Evolutionary conservation across 2,329 filamentous ascomycete genomes (phyloP).

Genomic region (Pseudocercospora crystallina): DNA sequence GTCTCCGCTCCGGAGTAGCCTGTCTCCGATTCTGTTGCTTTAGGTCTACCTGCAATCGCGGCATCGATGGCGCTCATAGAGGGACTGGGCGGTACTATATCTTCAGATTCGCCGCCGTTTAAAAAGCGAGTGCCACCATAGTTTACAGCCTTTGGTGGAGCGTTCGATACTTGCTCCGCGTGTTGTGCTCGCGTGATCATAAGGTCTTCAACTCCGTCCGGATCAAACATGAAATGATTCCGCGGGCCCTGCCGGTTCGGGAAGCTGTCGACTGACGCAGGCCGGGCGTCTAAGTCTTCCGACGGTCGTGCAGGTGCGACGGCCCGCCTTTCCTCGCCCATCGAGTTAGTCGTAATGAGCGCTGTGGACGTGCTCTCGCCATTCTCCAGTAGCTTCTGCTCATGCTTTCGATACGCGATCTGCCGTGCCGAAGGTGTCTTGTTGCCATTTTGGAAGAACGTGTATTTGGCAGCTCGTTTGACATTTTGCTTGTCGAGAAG

Average conservation of each 20-base stretch:
- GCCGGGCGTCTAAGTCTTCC: slow-evolving; percentile 65
- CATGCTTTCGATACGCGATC: slow-evolving; percentile 53
- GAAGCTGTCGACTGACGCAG: slow-evolving; percentile 76
- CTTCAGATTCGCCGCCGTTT: slow-evolving; percentile 24
- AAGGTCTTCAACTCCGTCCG: slow-evolving; percentile 61
- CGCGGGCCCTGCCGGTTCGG: slow-evolving; percentile 59
- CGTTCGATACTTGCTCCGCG: slow-evolving; percentile 68
- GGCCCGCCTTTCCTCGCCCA: slow-evolving; percentile 24
- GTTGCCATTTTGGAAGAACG: slow-evolving; percentile 86
- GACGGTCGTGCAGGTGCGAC: slow-evolving; percentile 46
- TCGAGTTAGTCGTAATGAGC: slow-evolving; percentile 26
- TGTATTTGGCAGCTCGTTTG: slow-evolving; percentile 78
- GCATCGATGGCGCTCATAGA: slow-evolving; percentile 81
- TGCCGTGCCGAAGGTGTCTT: slow-evolving; percentile 68
- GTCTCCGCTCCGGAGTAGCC: slow-evolving; percentile 70
- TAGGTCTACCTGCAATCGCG: slow-evolving; percentile 73
- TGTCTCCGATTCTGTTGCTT: slow-evolving; percentile 60
- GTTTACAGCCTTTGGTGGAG: slow-evolving; percentile 72
- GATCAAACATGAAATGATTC: slow-evolving; percentile 85
- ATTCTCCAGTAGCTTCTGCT: slow-evolving; percentile 62
- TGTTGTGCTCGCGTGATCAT: slow-evolving; percentile 62
- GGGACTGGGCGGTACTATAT: slow-evolving; percentile 66
- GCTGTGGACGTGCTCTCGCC: slow-evolving; percentile 37
- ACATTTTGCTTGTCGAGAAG: slow-evolving; percentile 88
- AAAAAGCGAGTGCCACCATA: slow-evolving; percentile 79